Evolutionary conservation across 2,329 filamentous ascomycete genomes (phyloP).

Genomic region (Aureobasidium sp.): DNA sequence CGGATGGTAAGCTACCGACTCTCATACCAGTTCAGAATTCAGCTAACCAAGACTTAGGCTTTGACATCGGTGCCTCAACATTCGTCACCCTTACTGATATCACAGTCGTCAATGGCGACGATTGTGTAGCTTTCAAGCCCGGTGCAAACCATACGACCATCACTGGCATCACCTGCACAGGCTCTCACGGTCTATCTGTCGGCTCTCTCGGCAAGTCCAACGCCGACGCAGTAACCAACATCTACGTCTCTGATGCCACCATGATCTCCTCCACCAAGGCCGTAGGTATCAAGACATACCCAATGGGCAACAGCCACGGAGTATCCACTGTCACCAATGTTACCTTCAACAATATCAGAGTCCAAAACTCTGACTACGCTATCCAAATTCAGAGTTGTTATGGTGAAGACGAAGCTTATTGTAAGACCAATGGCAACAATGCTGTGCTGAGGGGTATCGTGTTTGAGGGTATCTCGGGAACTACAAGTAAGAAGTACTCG

Average conservation of each 20-base stretch:
- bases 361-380: conserved; percentile 47
- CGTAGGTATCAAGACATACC: conserved; percentile 53
- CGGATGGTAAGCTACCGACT: too few relatives aligned
- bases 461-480: conserved; percentile 44
- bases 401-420: conserved; percentile 40
- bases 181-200: conserved; percentile 54
- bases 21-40: background rate
- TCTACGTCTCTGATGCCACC: conserved; percentile 45
- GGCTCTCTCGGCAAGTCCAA: conserved; percentile 48
- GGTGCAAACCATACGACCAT: conserved; percentile 46
- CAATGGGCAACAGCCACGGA: conserved; percentile 41
- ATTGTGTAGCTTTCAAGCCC: conserved; percentile 53
- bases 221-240: conserved; percentile 48
- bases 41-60: conserved; percentile 28
- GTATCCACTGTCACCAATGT: conserved; percentile 46
- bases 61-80: conserved; percentile 45
- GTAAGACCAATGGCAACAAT: conserved; percentile 38
- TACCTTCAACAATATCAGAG: conserved; percentile 43
- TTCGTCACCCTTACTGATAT: conserved; percentile 43
- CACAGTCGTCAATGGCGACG: conserved; percentile 47
- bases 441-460: conserved; percentile 40
- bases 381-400: conserved; percentile 55
- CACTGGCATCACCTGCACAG: conserved; percentile 47
- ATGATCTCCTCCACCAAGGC: conserved; percentile 52
- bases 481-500: conserved; percentile 33